phyloP scores from a whole-genome alignment of 169 alveolate species.

The Fabrea salina region DNA sequence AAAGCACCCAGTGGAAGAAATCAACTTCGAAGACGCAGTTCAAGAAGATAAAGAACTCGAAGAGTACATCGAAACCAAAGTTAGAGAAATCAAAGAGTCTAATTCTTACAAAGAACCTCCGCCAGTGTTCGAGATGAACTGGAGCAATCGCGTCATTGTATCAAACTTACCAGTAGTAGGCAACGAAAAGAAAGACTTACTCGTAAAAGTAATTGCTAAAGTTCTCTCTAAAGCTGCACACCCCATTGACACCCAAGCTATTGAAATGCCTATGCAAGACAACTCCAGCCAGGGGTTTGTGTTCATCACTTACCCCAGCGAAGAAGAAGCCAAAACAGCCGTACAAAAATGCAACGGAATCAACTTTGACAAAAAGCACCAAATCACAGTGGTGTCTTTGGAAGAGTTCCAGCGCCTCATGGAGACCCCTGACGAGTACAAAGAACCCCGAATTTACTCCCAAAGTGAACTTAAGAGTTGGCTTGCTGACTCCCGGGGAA shows the following conservation, averaged over 20 bases:
- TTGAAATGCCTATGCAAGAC: conserved; percentile 4
- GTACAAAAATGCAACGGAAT: not conserved
- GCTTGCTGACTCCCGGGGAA: not conserved
- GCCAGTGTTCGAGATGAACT: not conserved
- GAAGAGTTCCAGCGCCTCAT: conserved; percentile 26
- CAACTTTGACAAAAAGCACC: not conserved
- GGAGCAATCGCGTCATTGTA: conserved; percentile 23
- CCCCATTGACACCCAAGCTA: not conserved
- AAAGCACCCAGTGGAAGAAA: not conserved
- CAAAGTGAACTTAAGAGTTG: conserved; percentile 19
- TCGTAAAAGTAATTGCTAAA: not conserved
- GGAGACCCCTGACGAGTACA: not conserved
- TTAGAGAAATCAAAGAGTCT: not conserved
- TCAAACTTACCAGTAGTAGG: not conserved
- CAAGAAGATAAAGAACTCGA: not conserved
- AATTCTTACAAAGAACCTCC: not conserved
- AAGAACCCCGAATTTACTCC: not conserved
- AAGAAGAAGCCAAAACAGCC: conserved; percentile 27
- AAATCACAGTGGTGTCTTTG: not conserved
- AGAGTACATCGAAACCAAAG: not conserved
- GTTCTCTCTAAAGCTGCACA: not conserved
- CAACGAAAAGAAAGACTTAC: not conserved
- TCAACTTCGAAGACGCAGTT: conserved; percentile 8
- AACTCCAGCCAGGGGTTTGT: conserved; percentile 13
- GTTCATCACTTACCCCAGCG: not conserved